Conservation (phyloP, 441 rosid genomes). For the Corymbia calophylla region DNA sequence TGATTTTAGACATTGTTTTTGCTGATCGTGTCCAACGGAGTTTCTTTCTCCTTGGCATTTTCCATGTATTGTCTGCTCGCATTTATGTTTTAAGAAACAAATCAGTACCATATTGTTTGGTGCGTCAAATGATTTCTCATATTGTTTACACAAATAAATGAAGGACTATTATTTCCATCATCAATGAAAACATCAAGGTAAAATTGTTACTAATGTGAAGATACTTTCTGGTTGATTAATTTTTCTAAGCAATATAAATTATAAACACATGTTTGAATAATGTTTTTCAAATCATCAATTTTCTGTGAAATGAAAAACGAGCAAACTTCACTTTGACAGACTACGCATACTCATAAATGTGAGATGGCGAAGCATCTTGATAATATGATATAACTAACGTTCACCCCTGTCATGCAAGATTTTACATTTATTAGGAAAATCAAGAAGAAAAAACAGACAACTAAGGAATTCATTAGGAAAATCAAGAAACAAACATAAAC, state of each 20-base stretch:
- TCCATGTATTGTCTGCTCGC: not conserved
- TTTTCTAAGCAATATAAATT: not conserved
- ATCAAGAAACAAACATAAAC: not conserved
- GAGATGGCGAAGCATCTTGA: not conserved
- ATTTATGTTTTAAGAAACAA: not conserved
- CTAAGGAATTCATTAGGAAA: not conserved
- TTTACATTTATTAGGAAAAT: not conserved
- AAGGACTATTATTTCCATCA: not conserved
- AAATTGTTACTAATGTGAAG: not conserved
- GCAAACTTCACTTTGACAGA: not conserved
- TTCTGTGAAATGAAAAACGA: not conserved
- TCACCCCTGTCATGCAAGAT: not conserved
- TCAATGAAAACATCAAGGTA: not conserved
- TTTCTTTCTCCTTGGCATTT: not conserved
- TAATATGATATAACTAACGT: not conserved
- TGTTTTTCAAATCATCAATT: not conserved
- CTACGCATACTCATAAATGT: not conserved
- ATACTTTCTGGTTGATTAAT: not conserved
- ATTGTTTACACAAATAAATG: not conserved
- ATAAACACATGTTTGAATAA: not conserved
- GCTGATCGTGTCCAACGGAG: not conserved
- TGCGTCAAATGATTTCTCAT: not conserved
- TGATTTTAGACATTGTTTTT: not conserved
- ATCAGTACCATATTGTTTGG: not conserved
- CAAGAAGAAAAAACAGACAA: not conserved